A percentile compares a stretch with the other conserved stretches of the same genome.
Conservation (phyloP, 2,329 filamentous ascomycete species). For the Geosmithia putterillii region DNA sequence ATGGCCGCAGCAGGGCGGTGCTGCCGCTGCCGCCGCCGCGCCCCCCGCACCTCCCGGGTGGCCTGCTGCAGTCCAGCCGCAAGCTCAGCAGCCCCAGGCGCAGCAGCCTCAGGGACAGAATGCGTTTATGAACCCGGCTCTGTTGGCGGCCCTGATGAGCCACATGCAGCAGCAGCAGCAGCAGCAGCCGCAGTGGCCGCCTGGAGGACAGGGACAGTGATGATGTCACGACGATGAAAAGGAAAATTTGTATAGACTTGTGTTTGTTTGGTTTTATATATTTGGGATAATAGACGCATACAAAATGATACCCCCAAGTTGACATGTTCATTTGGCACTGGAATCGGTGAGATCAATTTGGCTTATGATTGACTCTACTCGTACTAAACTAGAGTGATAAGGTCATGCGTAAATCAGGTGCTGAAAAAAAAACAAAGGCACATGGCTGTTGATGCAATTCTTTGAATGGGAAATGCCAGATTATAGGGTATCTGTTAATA, state of each 20-base stretch:
- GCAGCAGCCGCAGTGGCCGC: constrained; percentile 14
- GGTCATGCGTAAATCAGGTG: too few relatives aligned
- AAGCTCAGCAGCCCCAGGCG: constrained; percentile 13
- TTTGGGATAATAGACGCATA: not conserved
- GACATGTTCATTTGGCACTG: too few relatives aligned
- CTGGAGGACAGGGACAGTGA: constrained; percentile 10
- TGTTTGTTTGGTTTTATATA: not conserved
- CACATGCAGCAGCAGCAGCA: constrained; percentile 25
- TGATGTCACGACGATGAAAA: not conserved
- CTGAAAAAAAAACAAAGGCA: too few relatives aligned
- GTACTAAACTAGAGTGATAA: too few relatives aligned
- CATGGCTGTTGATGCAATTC: too few relatives aligned
- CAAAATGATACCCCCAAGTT: not conserved
- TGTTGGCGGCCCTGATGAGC: constrained; percentile 37
- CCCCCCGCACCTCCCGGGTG: constrained; percentile 29
- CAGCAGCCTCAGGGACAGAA: constrained; percentile 11
- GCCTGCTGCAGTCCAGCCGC: constrained; percentile 17
- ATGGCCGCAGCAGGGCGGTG: constrained; percentile 23
- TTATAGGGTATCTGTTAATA: too few relatives aligned
- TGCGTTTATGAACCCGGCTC: constrained; percentile 40
- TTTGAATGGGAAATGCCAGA: too few relatives aligned
- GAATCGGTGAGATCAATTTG: too few relatives aligned
- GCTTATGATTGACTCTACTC: too few relatives aligned
- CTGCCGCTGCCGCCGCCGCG: constrained; percentile 16
- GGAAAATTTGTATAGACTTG: not conserved